Conservation (phyloP, 2,329 filamentous ascomycete species). For the Curvularia sp. region DNA sequence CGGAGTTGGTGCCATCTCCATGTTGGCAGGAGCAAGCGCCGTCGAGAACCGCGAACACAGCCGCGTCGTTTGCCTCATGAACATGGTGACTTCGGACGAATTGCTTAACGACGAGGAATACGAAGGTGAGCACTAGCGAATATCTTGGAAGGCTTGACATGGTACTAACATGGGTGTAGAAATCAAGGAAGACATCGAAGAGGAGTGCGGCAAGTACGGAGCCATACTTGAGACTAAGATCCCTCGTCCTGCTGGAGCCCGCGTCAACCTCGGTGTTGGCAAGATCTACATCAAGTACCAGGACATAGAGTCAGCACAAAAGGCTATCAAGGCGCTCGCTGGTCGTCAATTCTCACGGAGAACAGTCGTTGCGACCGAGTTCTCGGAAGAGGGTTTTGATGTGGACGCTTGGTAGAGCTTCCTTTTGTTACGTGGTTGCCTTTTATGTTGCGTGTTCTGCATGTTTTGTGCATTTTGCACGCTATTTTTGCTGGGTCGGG, state of each 20-base stretch:
- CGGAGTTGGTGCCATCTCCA: constrained; percentile 96
- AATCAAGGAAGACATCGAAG: constrained; percentile 92
- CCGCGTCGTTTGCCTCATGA: constrained; percentile 88
- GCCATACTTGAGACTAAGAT: constrained; percentile 88
- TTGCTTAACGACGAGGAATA: constrained; percentile 94
- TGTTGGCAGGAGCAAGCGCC: constrained; percentile 89
- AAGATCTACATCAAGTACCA: constrained; percentile 99
- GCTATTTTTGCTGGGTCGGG: constrained; percentile 2
- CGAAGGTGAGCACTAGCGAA: constrained; percentile 65
- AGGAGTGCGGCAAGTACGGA: constrained; percentile 93
- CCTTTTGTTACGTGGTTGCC: neutral
- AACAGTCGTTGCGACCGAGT: constrained; percentile 96
- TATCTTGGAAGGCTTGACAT: constrained; percentile 24
- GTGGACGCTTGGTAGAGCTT: constrained; percentile 77
- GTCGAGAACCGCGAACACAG: constrained; percentile 75
- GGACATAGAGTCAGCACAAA: constrained; percentile 75
- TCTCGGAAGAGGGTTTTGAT: constrained; percentile 97
- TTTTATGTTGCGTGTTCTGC: constrained; percentile 6
- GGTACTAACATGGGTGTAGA: constrained; percentile 62
- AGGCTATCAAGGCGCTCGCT: constrained; percentile 86
- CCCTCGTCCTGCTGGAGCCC: constrained; percentile 81
- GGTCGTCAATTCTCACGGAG: constrained; percentile 95
- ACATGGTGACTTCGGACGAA: constrained; percentile 98
- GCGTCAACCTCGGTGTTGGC: constrained; percentile 87
- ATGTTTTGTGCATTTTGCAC: constrained; percentile 11